Conservation (phyloP, 1,139 yeast genomes). For the Protomyces pachydermus region DNA sequence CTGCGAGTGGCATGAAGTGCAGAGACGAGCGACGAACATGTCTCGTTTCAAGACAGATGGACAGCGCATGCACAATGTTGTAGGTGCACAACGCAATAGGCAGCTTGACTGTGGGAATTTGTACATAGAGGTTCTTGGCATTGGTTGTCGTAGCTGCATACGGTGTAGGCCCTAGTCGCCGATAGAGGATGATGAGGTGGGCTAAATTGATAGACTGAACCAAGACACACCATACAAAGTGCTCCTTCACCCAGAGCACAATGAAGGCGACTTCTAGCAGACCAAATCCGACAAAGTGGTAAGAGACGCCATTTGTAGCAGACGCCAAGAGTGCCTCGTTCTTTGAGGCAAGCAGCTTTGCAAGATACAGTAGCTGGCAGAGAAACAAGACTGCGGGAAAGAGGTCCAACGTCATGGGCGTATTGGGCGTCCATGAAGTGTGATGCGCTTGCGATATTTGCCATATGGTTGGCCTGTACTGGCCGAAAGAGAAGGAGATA, state of each 20-base stretch:
- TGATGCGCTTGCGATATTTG: constrained; percentile 12
- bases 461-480: constrained; percentile 8
- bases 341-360: constrained; percentile 1
- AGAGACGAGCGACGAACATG: background rate
- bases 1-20: background rate
- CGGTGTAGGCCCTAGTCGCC: constrained; percentile 13
- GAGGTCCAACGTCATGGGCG: constrained; percentile 19
- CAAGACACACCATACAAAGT: background rate
- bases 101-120: constrained; percentile 16
- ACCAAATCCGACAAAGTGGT: constrained; percentile 9
- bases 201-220: constrained; percentile 1
- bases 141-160: background rate
- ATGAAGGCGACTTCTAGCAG: constrained; percentile 8
- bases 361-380: constrained; percentile 8
- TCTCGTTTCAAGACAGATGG: background rate
- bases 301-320: constrained; percentile 17
- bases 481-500: constrained; percentile 11
- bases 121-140: constrained; percentile 7
- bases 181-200: background rate
- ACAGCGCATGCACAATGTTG: background rate
- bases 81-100: constrained; percentile 2
- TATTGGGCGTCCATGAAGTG: constrained; percentile 8
- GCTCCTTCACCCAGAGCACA: constrained; percentile 5
- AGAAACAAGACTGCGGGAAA: constrained; percentile 11
- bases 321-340: constrained; percentile 18